Evolutionary conservation across 139 green algal genomes (phyloP).

Genomic region (Penium margaritaceum): DNA sequence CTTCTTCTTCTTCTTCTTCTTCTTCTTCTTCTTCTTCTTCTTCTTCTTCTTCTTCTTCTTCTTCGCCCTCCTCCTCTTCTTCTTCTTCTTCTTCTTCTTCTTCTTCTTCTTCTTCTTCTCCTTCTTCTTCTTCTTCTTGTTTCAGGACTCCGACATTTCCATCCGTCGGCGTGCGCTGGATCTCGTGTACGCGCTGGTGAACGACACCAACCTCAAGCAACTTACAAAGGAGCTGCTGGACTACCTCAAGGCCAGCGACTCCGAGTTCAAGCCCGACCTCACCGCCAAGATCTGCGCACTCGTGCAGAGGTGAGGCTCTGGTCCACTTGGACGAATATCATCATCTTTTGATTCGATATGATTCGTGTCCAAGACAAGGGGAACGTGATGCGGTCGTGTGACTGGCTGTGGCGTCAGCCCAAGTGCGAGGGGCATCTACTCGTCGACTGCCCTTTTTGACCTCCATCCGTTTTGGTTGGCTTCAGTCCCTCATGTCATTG

Average conservation of each 20-base stretch:
- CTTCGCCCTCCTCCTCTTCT: slow-evolving; percentile 12
- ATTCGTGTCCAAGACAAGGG: no score
- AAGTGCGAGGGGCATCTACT: no score
- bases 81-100: slow-evolving; percentile 3
- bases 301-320: slow-evolving; percentile 65
- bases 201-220: slow-evolving; percentile 69
- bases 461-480: no score
- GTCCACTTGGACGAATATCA: no score
- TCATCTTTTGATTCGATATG: no score
- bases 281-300: slow-evolving; percentile 81
- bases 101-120: not conserved
- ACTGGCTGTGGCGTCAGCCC: no score
- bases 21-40: not conserved
- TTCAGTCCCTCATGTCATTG: no score
- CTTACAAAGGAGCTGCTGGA: slow-evolving; percentile 87
- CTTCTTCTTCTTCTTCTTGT: slow-evolving; percentile 1
- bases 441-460: no score
- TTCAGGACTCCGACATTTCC: slow-evolving; percentile 61
- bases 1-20: no score
- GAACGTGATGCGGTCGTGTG: no score
- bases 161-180: slow-evolving; percentile 81
- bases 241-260: slow-evolving; percentile 80
- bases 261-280: slow-evolving; percentile 92
- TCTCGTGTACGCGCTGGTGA: slow-evolving; percentile 86
- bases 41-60: not conserved